Evolutionary conservation across 352 stramenopile species (phyloP).

Genomic region (Phytophthora megakarya): DNA sequence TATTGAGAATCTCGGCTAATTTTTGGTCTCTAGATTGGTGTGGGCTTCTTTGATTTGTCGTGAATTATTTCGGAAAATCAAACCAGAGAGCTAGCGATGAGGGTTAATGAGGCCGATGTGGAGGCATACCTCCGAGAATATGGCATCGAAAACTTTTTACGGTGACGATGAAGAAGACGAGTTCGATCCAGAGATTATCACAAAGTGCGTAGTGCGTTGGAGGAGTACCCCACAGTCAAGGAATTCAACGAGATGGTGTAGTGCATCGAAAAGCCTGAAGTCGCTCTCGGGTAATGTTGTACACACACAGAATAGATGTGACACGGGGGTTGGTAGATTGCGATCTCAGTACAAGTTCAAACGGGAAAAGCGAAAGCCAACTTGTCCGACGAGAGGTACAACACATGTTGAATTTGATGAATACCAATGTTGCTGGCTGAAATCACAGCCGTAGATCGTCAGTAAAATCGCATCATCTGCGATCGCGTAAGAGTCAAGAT

Average conservation of each 20-base stretch:
- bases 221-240: slow-evolving; percentile 81
- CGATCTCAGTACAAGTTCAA: too few relatives aligned
- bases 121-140: slow-evolving; percentile 67
- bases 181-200: slow-evolving; percentile 59
- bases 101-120: slow-evolving; percentile 48
- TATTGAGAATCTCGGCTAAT: too few relatives aligned
- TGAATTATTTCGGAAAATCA: slow-evolving; percentile 80
- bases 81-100: slow-evolving; percentile 40
- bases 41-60: slow-evolving; percentile 81
- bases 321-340: too few relatives aligned
- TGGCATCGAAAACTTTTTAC: slow-evolving; percentile 68
- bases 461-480: too few relatives aligned
- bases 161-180: slow-evolving; percentile 59
- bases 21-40: slow-evolving; percentile 73
- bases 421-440: too few relatives aligned
- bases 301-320: too few relatives aligned
- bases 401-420: too few relatives aligned
- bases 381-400: too few relatives aligned
- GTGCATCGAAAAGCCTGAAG: slow-evolving; percentile 73
- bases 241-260: slow-evolving; percentile 75
- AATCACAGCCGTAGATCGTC: too few relatives aligned
- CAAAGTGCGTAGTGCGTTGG: slow-evolving; percentile 73
- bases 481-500: too few relatives aligned
- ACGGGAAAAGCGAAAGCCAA: too few relatives aligned
- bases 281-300: too few relatives aligned